These are phyloP conservation scores for Dichotomocladium elegans DNA, from an alignment of 371 early-diverging fungal genomes.

Conservation along the genomic window DNA sequence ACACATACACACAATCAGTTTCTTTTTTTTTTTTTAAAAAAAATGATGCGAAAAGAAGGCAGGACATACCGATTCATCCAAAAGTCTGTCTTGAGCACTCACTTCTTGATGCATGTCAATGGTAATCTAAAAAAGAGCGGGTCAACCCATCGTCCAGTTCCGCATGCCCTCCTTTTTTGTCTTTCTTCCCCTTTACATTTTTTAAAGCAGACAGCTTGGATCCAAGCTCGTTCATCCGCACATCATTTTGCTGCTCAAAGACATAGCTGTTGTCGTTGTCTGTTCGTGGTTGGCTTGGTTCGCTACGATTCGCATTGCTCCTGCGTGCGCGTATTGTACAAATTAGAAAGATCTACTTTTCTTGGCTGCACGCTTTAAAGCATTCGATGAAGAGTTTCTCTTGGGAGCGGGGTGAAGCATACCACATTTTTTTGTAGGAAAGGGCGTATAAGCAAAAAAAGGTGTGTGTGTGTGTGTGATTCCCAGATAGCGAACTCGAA, in stretches of 20 bases:
- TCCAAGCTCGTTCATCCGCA: slow-evolving; percentile 39
- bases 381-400: not conserved
- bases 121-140: slow-evolving; percentile 24
- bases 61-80: slow-evolving; percentile 40
- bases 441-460: too few species aligned
- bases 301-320: not conserved
- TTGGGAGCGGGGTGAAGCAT: too few species aligned
- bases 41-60: too few species aligned
- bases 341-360: not conserved
- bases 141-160: not conserved
- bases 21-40: too few species aligned
- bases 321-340: not conserved
- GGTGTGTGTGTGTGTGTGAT: too few species aligned
- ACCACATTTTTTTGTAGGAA: too few species aligned
- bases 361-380: not conserved
- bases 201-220: slow-evolving; percentile 39
- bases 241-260: slow-evolving; percentile 47
- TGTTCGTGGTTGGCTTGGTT: not conserved
- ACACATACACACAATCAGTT: not conserved
- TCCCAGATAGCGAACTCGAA: too few species aligned
- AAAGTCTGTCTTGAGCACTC: slow-evolving; percentile 31
- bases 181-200: slow-evolving; percentile 31
- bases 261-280: slow-evolving; percentile 27
- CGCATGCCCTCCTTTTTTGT: too few species aligned
- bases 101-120: slow-evolving; percentile 47